phyloP scores from a whole-genome alignment of 257 asterid species.

The Coffea canephora region DNA sequence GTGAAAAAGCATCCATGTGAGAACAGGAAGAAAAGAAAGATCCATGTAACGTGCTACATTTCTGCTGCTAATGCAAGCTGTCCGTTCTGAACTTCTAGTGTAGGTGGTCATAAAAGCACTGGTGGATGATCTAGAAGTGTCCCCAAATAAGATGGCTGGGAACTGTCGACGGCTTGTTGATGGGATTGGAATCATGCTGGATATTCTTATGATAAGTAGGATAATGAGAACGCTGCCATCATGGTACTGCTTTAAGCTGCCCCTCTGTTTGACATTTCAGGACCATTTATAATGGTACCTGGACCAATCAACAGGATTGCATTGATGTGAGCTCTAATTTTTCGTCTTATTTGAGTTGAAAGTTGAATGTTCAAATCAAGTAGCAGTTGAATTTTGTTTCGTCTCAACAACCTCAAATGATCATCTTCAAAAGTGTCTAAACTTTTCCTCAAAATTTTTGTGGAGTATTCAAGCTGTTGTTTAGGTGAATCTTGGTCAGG shows the following conservation, averaged over 20 bases:
- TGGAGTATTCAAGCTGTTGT: background rate
- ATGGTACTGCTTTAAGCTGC: constrained; percentile 6
- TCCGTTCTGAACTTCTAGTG: background rate
- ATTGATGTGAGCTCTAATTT: constrained; percentile 15
- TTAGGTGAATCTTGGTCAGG: background rate
- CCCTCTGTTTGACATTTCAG: constrained; percentile 14
- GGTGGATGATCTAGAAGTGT: background rate
- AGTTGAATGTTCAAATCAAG: background rate
- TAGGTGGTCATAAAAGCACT: constrained; percentile 6
- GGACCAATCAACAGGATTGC: constrained; percentile 25
- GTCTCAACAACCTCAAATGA: background rate
- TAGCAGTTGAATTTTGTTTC: background rate
- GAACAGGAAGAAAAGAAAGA: background rate
- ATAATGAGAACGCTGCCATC: constrained; percentile 6
- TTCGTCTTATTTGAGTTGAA: background rate
- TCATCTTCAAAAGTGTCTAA: background rate
- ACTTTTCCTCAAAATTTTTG: too few species aligned
- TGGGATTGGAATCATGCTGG: constrained; percentile 11
- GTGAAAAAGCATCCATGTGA: background rate
- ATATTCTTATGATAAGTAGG: constrained; percentile 4
- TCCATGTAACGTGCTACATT: background rate
- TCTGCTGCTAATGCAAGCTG: background rate
- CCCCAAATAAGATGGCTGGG: constrained; percentile 20
- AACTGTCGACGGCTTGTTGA: background rate
- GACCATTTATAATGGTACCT: constrained; percentile 20